phyloP scores from a whole-genome alignment of 768 basidiomycete species.

The Hericium alpestre region DNA sequence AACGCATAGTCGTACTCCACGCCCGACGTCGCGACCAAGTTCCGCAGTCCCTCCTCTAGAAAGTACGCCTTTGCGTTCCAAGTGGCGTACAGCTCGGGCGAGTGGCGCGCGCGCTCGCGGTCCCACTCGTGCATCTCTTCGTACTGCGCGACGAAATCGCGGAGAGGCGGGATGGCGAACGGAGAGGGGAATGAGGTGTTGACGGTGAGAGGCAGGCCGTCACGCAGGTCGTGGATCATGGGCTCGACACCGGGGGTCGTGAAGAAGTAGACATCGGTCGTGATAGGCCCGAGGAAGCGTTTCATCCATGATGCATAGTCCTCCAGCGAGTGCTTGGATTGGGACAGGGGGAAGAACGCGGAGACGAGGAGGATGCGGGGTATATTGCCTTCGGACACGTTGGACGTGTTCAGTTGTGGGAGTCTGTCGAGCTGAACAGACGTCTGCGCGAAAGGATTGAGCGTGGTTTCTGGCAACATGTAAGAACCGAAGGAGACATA shows the following conservation, averaged over 20 bases:
- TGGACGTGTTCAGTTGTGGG: not conserved
- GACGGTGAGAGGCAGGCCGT: slow-evolving; percentile 26
- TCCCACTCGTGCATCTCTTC: slow-evolving; percentile 33
- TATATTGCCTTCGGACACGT: not conserved
- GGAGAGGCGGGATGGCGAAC: slow-evolving; percentile 38
- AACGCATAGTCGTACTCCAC: slow-evolving; percentile 41
- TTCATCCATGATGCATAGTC: slow-evolving; percentile 36
- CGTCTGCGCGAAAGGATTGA: not conserved
- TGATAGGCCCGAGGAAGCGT: slow-evolving; percentile 32
- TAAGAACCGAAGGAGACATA: not conserved
- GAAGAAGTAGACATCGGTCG: slow-evolving; percentile 46
- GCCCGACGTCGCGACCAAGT: slow-evolving; percentile 12
- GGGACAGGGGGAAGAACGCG: slow-evolving; percentile 40
- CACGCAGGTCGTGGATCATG: slow-evolving; percentile 23
- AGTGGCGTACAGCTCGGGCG: slow-evolving; percentile 40
- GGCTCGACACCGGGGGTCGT: slow-evolving; percentile 30
- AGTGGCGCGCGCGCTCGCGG: slow-evolving; percentile 32
- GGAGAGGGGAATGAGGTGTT: slow-evolving; percentile 36
- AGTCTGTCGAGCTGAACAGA: not conserved
- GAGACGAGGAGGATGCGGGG: slow-evolving; percentile 38
- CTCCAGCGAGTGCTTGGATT: slow-evolving; percentile 37
- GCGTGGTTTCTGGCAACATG: not conserved
- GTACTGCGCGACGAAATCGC: slow-evolving; percentile 25
- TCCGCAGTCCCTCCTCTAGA: slow-evolving; percentile 30
- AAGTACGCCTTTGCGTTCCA: slow-evolving; percentile 48